Conservation (phyloP, 805 yeast species). For the Yarrowia porcina region DNA sequence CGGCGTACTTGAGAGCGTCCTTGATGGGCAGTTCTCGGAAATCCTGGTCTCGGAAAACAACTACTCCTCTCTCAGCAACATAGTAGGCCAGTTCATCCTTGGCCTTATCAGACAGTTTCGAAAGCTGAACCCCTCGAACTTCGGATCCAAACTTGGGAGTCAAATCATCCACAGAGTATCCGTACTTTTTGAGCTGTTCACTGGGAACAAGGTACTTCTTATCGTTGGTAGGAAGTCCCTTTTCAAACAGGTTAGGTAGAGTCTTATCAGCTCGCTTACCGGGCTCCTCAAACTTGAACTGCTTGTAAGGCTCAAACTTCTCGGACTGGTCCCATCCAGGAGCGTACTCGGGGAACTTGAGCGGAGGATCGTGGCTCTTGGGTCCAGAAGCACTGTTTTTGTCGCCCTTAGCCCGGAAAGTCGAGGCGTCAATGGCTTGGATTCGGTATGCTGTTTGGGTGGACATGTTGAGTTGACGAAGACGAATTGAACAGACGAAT, state of each 20-base stretch:
- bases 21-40: slow-evolving; percentile 44
- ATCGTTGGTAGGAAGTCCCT: slow-evolving; percentile 33
- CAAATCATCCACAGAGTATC: slow-evolving; percentile 39
- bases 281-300: slow-evolving; percentile 59
- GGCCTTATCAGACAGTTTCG: slow-evolving; percentile 50
- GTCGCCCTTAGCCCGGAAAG: slow-evolving; percentile 27
- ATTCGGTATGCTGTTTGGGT: slow-evolving; percentile 26
- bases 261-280: slow-evolving; percentile 64
- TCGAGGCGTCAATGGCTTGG: slow-evolving; percentile 28
- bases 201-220: slow-evolving; percentile 3
- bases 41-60: slow-evolving; percentile 68
- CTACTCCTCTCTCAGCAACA: slow-evolving; percentile 72
- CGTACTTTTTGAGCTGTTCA: slow-evolving; percentile 32
- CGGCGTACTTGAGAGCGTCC: slow-evolving; percentile 48
- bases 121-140: slow-evolving; percentile 59
- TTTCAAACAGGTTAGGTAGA: slow-evolving; percentile 48
- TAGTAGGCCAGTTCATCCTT: slow-evolving; percentile 67
- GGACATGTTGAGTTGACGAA: too few relatives aligned
- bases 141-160: slow-evolving; percentile 73
- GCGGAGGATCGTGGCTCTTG: slow-evolving; percentile 16
- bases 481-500: too few relatives aligned
- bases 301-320: slow-evolving; percentile 50
- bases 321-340: slow-evolving; percentile 68
- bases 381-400: not conserved
- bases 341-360: slow-evolving; percentile 53